Evolutionary conservation across 495 filamentous ascomycete species (phyloP), one percentile per base, ranked within the genome.

Genomic region (Trichoderma erinaceum): DNA sequence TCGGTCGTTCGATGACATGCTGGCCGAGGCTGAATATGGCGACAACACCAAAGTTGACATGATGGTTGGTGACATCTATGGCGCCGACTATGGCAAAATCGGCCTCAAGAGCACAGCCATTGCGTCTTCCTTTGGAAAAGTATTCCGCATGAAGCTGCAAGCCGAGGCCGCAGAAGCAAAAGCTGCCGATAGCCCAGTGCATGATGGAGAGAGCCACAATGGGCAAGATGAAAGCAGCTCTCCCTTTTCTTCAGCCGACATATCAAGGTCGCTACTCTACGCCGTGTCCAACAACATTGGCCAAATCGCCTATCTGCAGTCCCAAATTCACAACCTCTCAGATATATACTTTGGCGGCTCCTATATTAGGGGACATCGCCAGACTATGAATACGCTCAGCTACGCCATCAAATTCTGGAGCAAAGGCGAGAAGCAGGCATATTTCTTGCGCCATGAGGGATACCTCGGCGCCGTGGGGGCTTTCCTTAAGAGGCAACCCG

Each of bases 361-460:
- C 11, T 99, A 98, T 77, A 99, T 99, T 74, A 89, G 96, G 16
- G 94, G 95, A 56, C 95, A 99, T 76, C 87, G 88, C 13, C 96
- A 98, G 76, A 99, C 95, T 18, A 98, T 99, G 89, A 94, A 97
- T 75, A 97, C 95, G 0, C 83, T 99, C 1, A 90, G 89, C 46
- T 98, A 95, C 74, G 95, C 94, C 73, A 98, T 98, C 79, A 89
- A 89, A 67, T 99, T 97, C 79, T 99, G 95, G 95, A 93, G 89
- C 72, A 90, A 94, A 72, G 95, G 96, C 68, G 82, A 88, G 74
- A 97, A 96, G 78, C 90, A 97, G 77, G 94, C 95, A 11, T 98
- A 96, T 78, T 99, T 99, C 75, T 76, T 99, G 52, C 87, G 96
- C 12, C 95, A 99, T 72, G 95, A 99, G 73, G 95, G 95, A 32